Conservation (phyloP, 257 asterid genomes). For the Jacaranda copaia region DNA sequence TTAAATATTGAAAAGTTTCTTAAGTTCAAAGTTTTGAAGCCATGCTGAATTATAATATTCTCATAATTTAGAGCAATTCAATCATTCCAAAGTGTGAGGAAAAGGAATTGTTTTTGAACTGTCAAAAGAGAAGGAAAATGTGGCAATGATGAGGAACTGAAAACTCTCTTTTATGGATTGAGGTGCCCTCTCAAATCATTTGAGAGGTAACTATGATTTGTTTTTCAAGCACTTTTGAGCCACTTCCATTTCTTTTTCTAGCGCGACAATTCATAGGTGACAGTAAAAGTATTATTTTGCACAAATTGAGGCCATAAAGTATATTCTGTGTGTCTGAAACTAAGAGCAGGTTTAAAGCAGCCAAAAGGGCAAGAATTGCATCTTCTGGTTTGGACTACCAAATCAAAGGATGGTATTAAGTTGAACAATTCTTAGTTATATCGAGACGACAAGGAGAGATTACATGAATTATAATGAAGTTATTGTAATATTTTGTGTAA, state of each 20-base stretch:
- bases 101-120: constrained; percentile 12
- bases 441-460: no score
- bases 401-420: no score
- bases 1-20: constrained; percentile 1
- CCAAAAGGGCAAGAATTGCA: no score
- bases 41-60: constrained; percentile 1
- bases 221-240: no score
- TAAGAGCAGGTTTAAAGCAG: no score
- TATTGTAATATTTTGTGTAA: no score
- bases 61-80: background rate
- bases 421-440: no score
- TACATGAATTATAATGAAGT: no score
- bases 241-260: constrained; percentile 37
- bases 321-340: no score
- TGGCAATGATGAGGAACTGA: no score
- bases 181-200: constrained; percentile 38
- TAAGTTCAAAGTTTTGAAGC: background rate
- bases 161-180: constrained; percentile 13
- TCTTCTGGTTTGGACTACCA: no score
- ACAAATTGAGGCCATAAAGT: background rate
- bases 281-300: background rate
- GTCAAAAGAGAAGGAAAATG: background rate
- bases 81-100: constrained; percentile 19
- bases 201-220: constrained; percentile 25
- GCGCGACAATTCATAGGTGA: no score